These are phyloP conservation scores for Aspergillus carlsbadensis DNA, from an alignment of 495 filamentous ascomycete genomes.

Conservation along the genomic window DNA sequence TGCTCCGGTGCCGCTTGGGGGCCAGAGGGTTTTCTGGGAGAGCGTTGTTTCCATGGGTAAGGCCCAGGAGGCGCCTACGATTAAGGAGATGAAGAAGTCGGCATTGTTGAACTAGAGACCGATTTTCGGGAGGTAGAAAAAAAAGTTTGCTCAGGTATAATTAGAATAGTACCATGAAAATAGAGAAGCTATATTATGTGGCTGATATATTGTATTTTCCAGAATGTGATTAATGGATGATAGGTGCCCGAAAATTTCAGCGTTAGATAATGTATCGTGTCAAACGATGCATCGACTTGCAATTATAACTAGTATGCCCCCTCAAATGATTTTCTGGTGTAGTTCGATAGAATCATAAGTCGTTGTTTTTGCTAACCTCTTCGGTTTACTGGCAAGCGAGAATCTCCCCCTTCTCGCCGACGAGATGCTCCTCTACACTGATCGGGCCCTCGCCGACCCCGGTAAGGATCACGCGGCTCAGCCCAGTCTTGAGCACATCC, in stretches of 20 bases:
- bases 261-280: constrained; percentile 4
- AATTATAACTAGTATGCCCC: constrained; percentile 4
- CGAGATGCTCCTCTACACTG: constrained; percentile 73
- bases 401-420: constrained; percentile 66
- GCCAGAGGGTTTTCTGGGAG: constrained; percentile 40
- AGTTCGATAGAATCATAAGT: constrained; percentile 5
- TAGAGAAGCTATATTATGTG: constrained; percentile 2
- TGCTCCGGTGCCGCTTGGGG: constrained; percentile 31
- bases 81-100: constrained; percentile 52
- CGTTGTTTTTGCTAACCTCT: background rate
- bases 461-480: constrained; percentile 86
- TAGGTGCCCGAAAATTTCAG: constrained; percentile 2
- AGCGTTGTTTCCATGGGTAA: constrained; percentile 32
- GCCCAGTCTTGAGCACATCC: constrained; percentile 67
- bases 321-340: background rate
- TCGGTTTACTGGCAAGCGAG: constrained; percentile 19
- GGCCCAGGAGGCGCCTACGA: constrained; percentile 36
- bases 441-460: constrained; percentile 87
- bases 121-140: background rate
- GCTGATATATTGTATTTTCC: background rate
- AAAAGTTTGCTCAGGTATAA: background rate
- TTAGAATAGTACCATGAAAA: background rate
- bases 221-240: background rate
- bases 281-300: constrained; percentile 3
- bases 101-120: constrained; percentile 49